phyloP scores from a whole-genome alignment of 768 basidiomycete genomes.

The Russula sp. region DNA sequence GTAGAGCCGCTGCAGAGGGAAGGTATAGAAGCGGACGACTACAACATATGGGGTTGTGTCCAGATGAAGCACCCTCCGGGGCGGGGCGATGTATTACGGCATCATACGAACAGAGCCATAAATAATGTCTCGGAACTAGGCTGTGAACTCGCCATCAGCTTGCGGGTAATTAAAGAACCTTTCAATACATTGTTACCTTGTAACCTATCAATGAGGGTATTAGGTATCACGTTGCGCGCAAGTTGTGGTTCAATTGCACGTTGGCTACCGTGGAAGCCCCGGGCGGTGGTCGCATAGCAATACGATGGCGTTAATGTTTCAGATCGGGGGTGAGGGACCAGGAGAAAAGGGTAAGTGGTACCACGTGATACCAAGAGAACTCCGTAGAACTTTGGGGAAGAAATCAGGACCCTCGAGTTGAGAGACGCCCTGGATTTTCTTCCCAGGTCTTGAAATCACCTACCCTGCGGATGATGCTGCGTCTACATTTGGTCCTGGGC shows the following conservation, averaged over 20 bases:
- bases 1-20: neutral
- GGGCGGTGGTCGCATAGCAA: slow-evolving; percentile 15
- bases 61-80: neutral
- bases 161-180: neutral
- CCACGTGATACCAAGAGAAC: slow-evolving; percentile 2
- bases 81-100: neutral
- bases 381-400: neutral
- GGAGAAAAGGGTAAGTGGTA: neutral
- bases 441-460: neutral
- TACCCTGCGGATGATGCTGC: too few relatives aligned
- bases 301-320: neutral
- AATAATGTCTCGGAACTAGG: neutral
- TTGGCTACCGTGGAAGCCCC: neutral
- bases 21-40: neutral
- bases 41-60: neutral
- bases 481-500: too few relatives aligned
- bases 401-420: neutral
- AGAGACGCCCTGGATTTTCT: slow-evolving; percentile 2
- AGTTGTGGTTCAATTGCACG: neutral
- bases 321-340: neutral
- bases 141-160: slow-evolving; percentile 1
- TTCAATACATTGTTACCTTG: neutral
- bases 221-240: slow-evolving; percentile 6
- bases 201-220: neutral
- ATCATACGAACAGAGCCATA: neutral